Percentiles rank a stretch among this genome's conserved stretches.
These are phyloP conservation scores for Hymenoscyphus occultus DNA, from an alignment of 2,329 filamentous ascomycete genomes.

Conservation along the genomic window DNA sequence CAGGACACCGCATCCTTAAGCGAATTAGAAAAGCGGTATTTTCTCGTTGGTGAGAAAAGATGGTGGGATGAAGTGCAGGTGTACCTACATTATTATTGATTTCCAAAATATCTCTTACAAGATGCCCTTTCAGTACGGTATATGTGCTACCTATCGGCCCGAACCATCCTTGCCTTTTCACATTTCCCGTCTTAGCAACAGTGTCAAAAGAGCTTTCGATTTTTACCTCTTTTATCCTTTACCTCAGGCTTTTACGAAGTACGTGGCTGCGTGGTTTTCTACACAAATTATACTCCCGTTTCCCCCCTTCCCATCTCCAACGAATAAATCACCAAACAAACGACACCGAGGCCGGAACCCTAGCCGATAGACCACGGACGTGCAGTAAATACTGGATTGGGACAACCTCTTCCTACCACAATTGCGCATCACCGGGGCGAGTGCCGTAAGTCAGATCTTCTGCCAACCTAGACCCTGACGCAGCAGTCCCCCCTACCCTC, in stretches of 20 bases:
- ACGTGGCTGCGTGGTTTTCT: not conserved
- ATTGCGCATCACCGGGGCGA: not conserved
- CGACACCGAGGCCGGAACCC: slow-evolving; percentile 1
- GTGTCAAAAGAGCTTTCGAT: not conserved
- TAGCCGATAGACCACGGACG: slow-evolving; percentile 1
- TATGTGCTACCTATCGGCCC: not conserved
- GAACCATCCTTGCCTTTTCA: not conserved
- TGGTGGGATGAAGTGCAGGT: not conserved
- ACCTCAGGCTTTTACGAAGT: not conserved
- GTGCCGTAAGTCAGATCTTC: slow-evolving; percentile 3
- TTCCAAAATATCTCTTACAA: not conserved
- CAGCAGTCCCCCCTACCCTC: not conserved
- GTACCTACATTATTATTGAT: slow-evolving; percentile 1
- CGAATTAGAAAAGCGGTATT: not conserved
- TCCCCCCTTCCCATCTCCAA: not conserved
- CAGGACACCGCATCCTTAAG: not conserved
- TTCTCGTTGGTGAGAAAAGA: not conserved
- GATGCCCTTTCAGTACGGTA: not conserved
- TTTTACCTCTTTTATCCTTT: slow-evolving; percentile 3
- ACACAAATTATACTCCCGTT: not conserved
- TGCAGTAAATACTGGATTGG: not conserved
- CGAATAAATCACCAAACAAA: not conserved
- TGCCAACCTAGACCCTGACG: not conserved
- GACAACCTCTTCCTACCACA: not conserved
- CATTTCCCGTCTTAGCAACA: not conserved